phyloP scores from a whole-genome alignment of 805 yeast genomes.

The Wickerhamomyces silvicola region DNA sequence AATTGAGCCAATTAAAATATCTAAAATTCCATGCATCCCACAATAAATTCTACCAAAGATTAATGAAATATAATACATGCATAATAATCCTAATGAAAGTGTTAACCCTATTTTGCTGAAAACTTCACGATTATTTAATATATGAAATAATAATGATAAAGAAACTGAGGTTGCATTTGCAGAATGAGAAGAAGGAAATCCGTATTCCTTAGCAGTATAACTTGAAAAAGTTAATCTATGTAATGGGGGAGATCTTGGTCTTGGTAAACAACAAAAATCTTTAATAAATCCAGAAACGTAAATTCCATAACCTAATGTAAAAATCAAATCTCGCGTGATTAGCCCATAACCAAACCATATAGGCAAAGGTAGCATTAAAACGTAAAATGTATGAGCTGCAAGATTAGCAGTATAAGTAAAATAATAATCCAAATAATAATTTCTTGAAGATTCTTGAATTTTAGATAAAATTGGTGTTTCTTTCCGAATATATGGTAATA shows the following conservation, averaged over 20 bases:
- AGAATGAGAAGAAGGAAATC: conserved; percentile 91
- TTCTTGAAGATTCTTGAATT: conserved; percentile 49
- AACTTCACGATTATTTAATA: conserved; percentile 7
- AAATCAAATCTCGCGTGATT: conserved; percentile 63
- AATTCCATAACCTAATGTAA: conserved; percentile 51
- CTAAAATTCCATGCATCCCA: conserved; percentile 95
- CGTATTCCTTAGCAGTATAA: conserved; percentile 90
- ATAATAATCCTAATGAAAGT: conserved; percentile 15
- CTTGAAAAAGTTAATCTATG: conserved; percentile 84
- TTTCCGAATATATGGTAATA: conserved; percentile 50
- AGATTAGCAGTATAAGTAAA: conserved; percentile 85
- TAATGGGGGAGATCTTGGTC: conserved; percentile 90
- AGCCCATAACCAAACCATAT: conserved; percentile 68
- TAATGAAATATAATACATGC: conserved; percentile 54
- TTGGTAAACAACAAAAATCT: conserved; percentile 82
- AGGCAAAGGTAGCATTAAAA: conserved; percentile 78
- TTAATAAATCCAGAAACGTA: conserved; percentile 69
- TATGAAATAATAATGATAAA: conserved; percentile 34
- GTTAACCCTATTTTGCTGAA: conserved; percentile 6
- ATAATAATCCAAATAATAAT: conserved; percentile 54
- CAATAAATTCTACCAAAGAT: conserved; percentile 82
- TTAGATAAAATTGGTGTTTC: conserved; percentile 58
- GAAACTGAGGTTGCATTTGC: conserved; percentile 89
- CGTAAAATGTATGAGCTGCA: conserved; percentile 93
- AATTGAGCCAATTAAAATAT: conserved; percentile 56